These are phyloP conservation scores for Mentha longifolia DNA, from an alignment of 257 asterid species.

Conservation along the genomic window DNA sequence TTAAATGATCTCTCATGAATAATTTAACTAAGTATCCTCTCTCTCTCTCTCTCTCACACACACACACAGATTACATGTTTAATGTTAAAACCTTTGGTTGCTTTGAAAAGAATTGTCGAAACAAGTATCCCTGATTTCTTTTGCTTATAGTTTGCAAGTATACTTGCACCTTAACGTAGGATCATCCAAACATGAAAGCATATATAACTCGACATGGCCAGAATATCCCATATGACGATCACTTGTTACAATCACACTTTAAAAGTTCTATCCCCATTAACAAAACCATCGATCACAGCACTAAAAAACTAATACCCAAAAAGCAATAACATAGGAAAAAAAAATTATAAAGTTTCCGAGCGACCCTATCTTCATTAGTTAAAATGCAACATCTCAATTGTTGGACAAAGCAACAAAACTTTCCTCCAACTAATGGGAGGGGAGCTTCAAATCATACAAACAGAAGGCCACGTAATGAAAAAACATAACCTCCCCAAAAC, in stretches of 20 bases:
- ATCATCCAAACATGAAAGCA: not conserved
- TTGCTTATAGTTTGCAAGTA: too few species aligned
- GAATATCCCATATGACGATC: not conserved
- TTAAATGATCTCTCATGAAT: too few species aligned
- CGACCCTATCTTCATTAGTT: not conserved
- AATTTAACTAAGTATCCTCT: too few species aligned
- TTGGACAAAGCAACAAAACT: conserved; percentile 36
- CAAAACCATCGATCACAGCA: not conserved
- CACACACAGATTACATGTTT: too few species aligned
- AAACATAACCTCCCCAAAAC: not conserved
- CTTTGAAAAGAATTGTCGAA: too few species aligned
- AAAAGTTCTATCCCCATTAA: not conserved
- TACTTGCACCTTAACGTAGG: too few species aligned
- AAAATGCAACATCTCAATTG: not conserved
- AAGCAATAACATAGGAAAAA: not conserved
- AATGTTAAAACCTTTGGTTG: too few species aligned
- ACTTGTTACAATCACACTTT: not conserved
- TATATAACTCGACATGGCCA: not conserved
- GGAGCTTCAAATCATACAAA: conserved; percentile 27
- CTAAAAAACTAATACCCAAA: not conserved
- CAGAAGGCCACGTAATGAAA: conserved; percentile 6
- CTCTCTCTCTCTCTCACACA: too few species aligned
- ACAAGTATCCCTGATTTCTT: too few species aligned
- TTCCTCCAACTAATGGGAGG: conserved; percentile 25
- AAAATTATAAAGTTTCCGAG: not conserved